A percentile compares a stretch with the other conserved stretches of the same genome.
phyloP scores from a whole-genome alignment of 441 rosid species.

The Pelargonium citronellum region DNA sequence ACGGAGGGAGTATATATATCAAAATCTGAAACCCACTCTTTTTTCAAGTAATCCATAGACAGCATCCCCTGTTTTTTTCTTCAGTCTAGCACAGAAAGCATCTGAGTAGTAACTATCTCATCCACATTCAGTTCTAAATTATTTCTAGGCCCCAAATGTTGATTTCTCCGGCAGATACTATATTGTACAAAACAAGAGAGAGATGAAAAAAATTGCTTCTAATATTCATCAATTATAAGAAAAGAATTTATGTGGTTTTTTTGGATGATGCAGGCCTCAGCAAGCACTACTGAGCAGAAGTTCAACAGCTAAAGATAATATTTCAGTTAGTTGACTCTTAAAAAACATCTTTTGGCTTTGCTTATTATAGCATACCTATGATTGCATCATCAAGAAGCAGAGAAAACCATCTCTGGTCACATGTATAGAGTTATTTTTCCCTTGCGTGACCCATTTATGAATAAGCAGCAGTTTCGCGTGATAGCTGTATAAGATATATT shows the following conservation, averaged over 20 bases:
- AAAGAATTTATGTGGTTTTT: not conserved
- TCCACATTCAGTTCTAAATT: too few relatives aligned
- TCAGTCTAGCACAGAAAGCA: too few relatives aligned
- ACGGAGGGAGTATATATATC: too few relatives aligned
- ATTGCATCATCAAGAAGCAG: constrained; percentile 23
- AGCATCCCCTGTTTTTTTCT: too few relatives aligned
- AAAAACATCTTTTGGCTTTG: constrained; percentile 23
- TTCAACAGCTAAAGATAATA: constrained; percentile 34
- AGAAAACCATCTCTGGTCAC: constrained; percentile 25
- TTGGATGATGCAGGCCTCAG: constrained; percentile 48
- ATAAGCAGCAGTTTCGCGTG: constrained; percentile 39
- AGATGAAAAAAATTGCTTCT: too few relatives aligned
- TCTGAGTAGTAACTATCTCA: too few relatives aligned
- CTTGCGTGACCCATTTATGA: constrained; percentile 27
- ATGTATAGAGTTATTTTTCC: constrained; percentile 42
- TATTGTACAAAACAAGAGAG: too few relatives aligned
- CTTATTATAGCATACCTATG: constrained; percentile 8
- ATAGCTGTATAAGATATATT: constrained; percentile 15
- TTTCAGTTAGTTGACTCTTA: not conserved
- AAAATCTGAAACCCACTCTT: too few relatives aligned
- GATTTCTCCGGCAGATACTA: too few relatives aligned
- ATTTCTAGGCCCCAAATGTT: too few relatives aligned
- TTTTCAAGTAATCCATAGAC: too few relatives aligned
- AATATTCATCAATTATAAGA: not conserved
- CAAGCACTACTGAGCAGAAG: constrained; percentile 65